Conservation (phyloP, 1,284 basidiomycete species). For the Coniophora puteana region DNA sequence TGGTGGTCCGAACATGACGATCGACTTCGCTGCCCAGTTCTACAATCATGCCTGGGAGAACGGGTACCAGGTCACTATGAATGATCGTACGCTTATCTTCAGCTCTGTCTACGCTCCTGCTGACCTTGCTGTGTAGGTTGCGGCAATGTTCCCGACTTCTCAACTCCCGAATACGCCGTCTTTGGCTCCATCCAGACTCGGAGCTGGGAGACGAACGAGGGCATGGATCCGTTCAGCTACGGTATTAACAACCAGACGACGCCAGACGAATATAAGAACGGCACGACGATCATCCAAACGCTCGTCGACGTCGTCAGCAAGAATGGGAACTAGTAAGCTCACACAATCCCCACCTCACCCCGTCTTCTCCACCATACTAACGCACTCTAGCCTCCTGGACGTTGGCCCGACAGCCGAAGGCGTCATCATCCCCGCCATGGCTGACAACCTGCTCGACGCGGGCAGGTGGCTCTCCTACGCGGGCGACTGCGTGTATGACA, state of each 20-base stretch:
- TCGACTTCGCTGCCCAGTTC: slow-evolving; percentile 46
- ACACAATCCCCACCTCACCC: too few species aligned
- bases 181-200: slow-evolving; percentile 46
- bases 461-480: slow-evolving; percentile 49
- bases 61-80: slow-evolving; percentile 52
- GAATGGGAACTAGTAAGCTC: slow-evolving; percentile 52
- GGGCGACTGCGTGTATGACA: slow-evolving; percentile 49
- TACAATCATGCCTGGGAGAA: slow-evolving; percentile 45
- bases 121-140: slow-evolving; percentile 28
- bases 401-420: slow-evolving; percentile 54
- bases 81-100: slow-evolving; percentile 38
- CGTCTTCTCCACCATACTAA: too few species aligned
- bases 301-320: slow-evolving; percentile 54
- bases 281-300: slow-evolving; percentile 43
- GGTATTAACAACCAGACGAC: slow-evolving; percentile 41
- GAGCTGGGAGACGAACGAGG: slow-evolving; percentile 56
- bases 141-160: slow-evolving; percentile 45
- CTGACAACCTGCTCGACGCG: slow-evolving; percentile 42
- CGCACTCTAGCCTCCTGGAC: slow-evolving; percentile 40
- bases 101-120: background rate
- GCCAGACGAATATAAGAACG: slow-evolving; percentile 45
- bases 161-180: slow-evolving; percentile 54
- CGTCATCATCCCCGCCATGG: slow-evolving; percentile 43
- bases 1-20: slow-evolving; percentile 48
- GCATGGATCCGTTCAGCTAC: slow-evolving; percentile 47